Evolutionary conservation across 345 rosid genomes (phyloP).

Genomic region (Iberis pinnata): DNA sequence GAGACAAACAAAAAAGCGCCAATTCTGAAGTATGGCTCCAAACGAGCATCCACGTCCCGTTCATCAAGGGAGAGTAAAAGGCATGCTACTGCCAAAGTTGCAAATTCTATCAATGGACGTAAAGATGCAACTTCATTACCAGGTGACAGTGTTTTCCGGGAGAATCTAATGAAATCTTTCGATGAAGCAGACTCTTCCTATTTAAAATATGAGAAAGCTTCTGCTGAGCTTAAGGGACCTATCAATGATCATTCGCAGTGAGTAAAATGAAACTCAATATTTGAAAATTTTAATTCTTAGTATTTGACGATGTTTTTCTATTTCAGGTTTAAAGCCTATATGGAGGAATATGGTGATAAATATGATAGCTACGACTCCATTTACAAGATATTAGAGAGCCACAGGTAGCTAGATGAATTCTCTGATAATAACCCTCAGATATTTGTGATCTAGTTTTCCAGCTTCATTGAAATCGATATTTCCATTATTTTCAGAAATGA

Average conservation of each 20-base stretch:
- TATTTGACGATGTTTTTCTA: constrained; percentile 12
- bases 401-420: constrained; percentile 50
- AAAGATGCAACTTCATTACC: too few relatives aligned
- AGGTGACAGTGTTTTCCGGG: constrained; percentile 37
- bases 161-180: constrained; percentile 43
- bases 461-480: constrained; percentile 4
- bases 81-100: constrained; percentile 28
- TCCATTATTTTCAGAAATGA: constrained; percentile 40
- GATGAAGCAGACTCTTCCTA: constrained; percentile 56
- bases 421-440: constrained; percentile 7
- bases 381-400: constrained; percentile 59
- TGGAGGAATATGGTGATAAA: constrained; percentile 74
- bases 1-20: constrained; percentile 55
- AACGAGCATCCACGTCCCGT: constrained; percentile 43
- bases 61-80: constrained; percentile 44
- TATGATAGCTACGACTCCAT: constrained; percentile 64
- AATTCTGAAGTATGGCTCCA: constrained; percentile 39
- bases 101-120: constrained; percentile 37
- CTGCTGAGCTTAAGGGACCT: constrained; percentile 63
- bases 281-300: background rate
- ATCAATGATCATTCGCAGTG: constrained; percentile 62
- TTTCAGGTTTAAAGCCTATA: constrained; percentile 68
- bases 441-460: background rate
- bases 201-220: constrained; percentile 69
- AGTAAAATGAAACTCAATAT: constrained; percentile 32